Evolutionary conservation across 2,329 filamentous ascomycete species (phyloP).

Genomic region (Zasmidium citrigriseum): DNA sequence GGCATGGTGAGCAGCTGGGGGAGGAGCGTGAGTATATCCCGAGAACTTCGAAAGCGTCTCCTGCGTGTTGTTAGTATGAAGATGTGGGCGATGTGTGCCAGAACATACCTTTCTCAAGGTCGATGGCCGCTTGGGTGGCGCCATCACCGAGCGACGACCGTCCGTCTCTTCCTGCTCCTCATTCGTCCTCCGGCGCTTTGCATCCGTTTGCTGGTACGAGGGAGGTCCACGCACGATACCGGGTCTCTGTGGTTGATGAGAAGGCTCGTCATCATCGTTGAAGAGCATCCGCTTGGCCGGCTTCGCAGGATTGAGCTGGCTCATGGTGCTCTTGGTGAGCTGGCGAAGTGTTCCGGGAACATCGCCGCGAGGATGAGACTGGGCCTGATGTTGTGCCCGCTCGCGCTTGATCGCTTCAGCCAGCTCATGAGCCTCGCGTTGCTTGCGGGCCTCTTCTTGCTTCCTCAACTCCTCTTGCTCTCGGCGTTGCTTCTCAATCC

Average conservation of each 20-base stretch:
- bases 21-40: conserved; percentile 63
- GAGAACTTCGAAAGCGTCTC: conserved; percentile 63
- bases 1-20: conserved; percentile 50
- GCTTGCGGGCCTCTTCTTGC: conserved; percentile 31
- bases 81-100: too few species aligned
- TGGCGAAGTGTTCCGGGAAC: conserved; percentile 53
- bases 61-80: conserved; percentile 39
- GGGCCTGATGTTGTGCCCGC: conserved; percentile 32
- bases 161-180: conserved; percentile 65
- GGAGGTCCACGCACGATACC: conserved; percentile 57
- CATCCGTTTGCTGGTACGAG: conserved; percentile 64
- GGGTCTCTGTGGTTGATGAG: conserved; percentile 56
- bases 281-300: conserved; percentile 73
- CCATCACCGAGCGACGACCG: conserved; percentile 69
- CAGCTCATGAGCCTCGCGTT: conserved; percentile 35
- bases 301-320: conserved; percentile 68
- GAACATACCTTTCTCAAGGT: conserved; percentile 67
- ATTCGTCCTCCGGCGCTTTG: conserved; percentile 77
- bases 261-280: conserved; percentile 62
- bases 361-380: conserved; percentile 48
- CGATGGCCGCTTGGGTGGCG: conserved; percentile 81
- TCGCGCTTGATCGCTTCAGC: conserved; percentile 39
- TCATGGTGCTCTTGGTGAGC: conserved; percentile 63
- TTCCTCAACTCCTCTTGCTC: conserved; percentile 39
- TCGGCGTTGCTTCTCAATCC: conserved; percentile 25